A percentile compares a stretch with the other conserved stretches of the same genome.
phyloP scores from a whole-genome alignment of 2,329 filamentous ascomycete species.

The Fusarium siculi region DNA sequence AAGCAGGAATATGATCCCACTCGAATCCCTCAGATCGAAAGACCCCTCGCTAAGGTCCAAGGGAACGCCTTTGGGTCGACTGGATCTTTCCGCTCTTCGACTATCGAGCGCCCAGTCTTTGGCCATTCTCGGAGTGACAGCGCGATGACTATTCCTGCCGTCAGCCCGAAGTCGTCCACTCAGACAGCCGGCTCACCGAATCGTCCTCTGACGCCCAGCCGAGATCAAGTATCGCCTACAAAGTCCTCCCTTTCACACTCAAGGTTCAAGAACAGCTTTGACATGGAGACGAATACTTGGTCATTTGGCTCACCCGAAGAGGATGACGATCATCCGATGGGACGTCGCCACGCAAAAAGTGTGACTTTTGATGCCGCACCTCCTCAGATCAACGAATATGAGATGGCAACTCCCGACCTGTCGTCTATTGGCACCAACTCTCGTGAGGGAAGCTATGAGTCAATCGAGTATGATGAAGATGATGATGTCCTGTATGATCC shows the following conservation, averaged over 20 bases:
- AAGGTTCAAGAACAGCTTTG: constrained; percentile 74
- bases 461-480: constrained; percentile 79
- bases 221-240: constrained; percentile 79
- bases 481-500: constrained; percentile 68
- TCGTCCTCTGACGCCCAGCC: constrained; percentile 66
- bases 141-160: constrained; percentile 67
- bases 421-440: constrained; percentile 91
- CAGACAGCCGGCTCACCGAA: constrained; percentile 49
- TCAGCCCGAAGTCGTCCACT: constrained; percentile 61
- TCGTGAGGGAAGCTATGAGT: constrained; percentile 92
- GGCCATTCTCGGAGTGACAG: constrained; percentile 62
- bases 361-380: constrained; percentile 96
- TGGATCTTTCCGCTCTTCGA: constrained; percentile 64
- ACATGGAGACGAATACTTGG: constrained; percentile 75
- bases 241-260: constrained; percentile 86
- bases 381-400: constrained; percentile 96
- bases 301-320: constrained; percentile 71
- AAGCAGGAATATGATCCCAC: constrained; percentile 93
- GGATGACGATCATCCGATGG: constrained; percentile 69
- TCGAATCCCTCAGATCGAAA: constrained; percentile 79
- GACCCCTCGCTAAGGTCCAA: constrained; percentile 81
- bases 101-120: constrained; percentile 52
- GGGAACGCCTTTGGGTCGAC: constrained; percentile 74
- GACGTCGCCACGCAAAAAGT: constrained; percentile 89
- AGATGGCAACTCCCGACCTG: constrained; percentile 96